phyloP scores from a whole-genome alignment of 176 grass and related monocot genomes.

The Avena insularis region DNA sequence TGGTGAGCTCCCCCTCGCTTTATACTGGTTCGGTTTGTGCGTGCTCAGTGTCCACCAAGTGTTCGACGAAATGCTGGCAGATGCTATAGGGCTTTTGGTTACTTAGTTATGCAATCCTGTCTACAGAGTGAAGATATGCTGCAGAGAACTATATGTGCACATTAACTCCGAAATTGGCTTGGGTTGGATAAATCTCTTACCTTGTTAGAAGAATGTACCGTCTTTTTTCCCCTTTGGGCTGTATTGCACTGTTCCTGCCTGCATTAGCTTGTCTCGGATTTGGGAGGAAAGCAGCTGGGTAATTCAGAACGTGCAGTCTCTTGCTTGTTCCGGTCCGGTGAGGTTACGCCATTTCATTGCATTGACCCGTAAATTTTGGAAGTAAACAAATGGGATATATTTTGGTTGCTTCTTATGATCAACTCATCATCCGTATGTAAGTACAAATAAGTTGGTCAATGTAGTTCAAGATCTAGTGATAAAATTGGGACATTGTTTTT shows the following conservation, averaged over 20 bases:
- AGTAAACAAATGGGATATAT: not conserved
- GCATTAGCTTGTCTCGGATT: not conserved
- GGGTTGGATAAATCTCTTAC: too few relatives aligned
- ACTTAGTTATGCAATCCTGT: not conserved
- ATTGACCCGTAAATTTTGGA: not conserved
- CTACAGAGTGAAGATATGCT: too few relatives aligned
- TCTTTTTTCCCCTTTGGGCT: too few relatives aligned
- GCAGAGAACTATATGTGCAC: too few relatives aligned
- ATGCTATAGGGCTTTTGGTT: not conserved
- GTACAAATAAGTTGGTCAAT: not conserved
- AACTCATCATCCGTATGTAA: not conserved
- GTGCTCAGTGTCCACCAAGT: not conserved
- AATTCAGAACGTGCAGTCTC: not conserved
- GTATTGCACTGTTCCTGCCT: not conserved
- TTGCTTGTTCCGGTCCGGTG: not conserved
- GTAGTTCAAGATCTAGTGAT: not conserved
- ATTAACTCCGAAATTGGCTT: too few relatives aligned
- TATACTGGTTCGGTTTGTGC: not conserved
- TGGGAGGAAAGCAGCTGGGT: constrained; percentile 1
- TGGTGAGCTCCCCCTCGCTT: constrained; percentile 53
- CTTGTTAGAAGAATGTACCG: too few relatives aligned
- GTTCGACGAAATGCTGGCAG: constrained; percentile 22
- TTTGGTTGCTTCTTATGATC: not conserved
- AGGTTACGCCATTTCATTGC: not conserved
- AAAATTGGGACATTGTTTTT: not conserved